These are phyloP conservation scores for Xylariomycetidae sp. DNA, from an alignment of 2,329 filamentous ascomycete species.

Conservation along the genomic window DNA sequence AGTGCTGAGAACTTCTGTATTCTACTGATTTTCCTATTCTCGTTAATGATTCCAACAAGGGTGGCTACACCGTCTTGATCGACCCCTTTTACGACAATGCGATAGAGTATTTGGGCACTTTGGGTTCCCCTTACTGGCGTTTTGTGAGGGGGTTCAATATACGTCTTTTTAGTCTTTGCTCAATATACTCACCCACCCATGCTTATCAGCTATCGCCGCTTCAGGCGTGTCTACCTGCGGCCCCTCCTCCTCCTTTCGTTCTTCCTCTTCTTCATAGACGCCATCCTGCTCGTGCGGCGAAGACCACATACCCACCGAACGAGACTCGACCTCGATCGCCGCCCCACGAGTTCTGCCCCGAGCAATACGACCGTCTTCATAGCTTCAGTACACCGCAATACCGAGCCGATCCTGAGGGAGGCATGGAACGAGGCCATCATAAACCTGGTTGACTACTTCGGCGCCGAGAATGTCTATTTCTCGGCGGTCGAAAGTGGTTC, in stretches of 20 bases:
- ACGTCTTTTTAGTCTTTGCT: too few relatives aligned
- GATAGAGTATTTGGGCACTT: too few relatives aligned
- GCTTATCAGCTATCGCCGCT: constrained; percentile 30
- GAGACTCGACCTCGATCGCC: constrained; percentile 15
- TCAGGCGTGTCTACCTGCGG: constrained; percentile 31
- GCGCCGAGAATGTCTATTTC: constrained; percentile 59
- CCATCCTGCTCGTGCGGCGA: constrained; percentile 23
- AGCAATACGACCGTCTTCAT: constrained; percentile 51
- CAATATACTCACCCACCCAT: too few relatives aligned
- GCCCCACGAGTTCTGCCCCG: constrained; percentile 10
- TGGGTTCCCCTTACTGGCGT: too few relatives aligned
- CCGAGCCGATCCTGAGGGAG: constrained; percentile 51
- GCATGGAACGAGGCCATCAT: constrained; percentile 58
- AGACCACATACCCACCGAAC: constrained; percentile 27
- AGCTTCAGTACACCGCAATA: constrained; percentile 64
- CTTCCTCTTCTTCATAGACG: constrained; percentile 31
- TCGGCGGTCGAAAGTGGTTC: constrained; percentile 65
- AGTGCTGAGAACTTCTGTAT: too few relatives aligned
- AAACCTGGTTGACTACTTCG: constrained; percentile 50
- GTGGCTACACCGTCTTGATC: too few relatives aligned
- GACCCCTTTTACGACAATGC: too few relatives aligned
- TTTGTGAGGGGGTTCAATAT: too few relatives aligned
- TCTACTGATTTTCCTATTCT: too few relatives aligned
- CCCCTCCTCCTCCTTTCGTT: constrained; percentile 26
- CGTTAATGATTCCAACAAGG: too few relatives aligned